Percentiles rank a stretch among this genome's conserved stretches.
phyloP scores from a whole-genome alignment of 306 rosid genomes.

The Acacia crassicarpa region DNA sequence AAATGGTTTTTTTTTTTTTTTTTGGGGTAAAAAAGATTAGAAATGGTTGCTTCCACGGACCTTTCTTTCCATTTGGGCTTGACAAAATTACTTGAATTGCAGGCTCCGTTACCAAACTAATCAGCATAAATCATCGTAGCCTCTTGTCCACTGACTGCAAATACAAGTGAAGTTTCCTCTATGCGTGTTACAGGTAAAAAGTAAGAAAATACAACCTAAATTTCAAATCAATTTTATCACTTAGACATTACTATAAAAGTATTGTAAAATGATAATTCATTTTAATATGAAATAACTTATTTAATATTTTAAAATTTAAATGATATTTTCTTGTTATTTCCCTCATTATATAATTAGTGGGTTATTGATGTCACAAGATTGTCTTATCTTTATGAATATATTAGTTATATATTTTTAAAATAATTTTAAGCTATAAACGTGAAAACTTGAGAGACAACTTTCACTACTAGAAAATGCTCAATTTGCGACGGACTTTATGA shows the following conservation, averaged over 20 bases:
- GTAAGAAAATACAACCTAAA: no score
- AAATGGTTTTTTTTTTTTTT: no score
- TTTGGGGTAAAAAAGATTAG: no score
- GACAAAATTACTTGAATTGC: background rate
- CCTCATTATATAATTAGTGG: no score
- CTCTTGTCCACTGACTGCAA: background rate
- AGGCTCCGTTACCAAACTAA: background rate
- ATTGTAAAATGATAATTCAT: no score
- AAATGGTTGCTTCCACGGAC: background rate
- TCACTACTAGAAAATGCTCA: no score
- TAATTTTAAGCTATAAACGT: background rate
- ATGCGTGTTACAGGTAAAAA: rapidly evolving
- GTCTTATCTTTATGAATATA: background rate
- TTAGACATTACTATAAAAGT: no score
- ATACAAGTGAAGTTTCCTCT: background rate
- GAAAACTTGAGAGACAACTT: background rate
- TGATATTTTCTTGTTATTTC: no score
- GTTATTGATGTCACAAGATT: background rate
- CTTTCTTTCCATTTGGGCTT: background rate
- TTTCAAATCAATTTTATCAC: no score
- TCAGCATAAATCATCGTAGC: background rate
- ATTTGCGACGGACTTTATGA: no score
- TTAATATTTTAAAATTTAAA: no score
- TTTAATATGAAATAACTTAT: no score
- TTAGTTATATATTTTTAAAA: background rate